Evolutionary conservation across 2,329 filamentous ascomycete genomes (phyloP).

Genomic region (Hirsutella thompsonii): DNA sequence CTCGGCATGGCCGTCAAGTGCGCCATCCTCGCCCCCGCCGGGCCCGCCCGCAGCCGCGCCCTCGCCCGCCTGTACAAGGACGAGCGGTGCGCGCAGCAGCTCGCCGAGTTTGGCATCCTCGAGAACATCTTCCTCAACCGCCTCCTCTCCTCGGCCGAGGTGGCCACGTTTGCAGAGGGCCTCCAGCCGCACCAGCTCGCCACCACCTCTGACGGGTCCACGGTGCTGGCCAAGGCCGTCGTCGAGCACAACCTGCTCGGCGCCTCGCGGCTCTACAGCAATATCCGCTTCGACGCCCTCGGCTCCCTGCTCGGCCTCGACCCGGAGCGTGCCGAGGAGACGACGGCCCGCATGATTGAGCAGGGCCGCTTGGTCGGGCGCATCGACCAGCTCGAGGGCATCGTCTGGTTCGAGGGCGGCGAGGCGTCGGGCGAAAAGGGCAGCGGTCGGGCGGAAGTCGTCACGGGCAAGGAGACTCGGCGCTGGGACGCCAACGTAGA

Average conservation of each 20-base stretch:
- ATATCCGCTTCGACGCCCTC: slow-evolving; percentile 64
- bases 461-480: slow-evolving; percentile 58
- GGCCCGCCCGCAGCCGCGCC: slow-evolving; percentile 67
- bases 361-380: slow-evolving; percentile 76
- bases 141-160: slow-evolving; percentile 68
- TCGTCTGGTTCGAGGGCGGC: slow-evolving; percentile 74
- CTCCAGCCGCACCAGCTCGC: slow-evolving; percentile 83
- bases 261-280: slow-evolving; percentile 66
- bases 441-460: slow-evolving; percentile 49
- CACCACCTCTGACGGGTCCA: slow-evolving; percentile 77
- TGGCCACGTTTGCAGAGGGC: slow-evolving; percentile 69
- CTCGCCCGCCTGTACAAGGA: slow-evolving; percentile 87
- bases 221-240: slow-evolving; percentile 84
- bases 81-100: slow-evolving; percentile 60
- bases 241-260: slow-evolving; percentile 92
- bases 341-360: slow-evolving; percentile 91
- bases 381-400: slow-evolving; percentile 85
- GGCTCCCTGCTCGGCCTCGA: slow-evolving; percentile 67
- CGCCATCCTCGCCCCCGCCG: slow-evolving; percentile 83
- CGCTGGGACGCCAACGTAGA: slow-evolving; percentile 87
- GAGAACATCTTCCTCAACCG: slow-evolving; percentile 97
- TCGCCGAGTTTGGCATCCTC: slow-evolving; percentile 74
- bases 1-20: slow-evolving; percentile 82
- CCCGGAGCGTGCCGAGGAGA: slow-evolving; percentile 73
- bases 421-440: slow-evolving; percentile 58